Conservation (phyloP, 805 yeast species). For the Saccharomyces paradoxus region DNA sequence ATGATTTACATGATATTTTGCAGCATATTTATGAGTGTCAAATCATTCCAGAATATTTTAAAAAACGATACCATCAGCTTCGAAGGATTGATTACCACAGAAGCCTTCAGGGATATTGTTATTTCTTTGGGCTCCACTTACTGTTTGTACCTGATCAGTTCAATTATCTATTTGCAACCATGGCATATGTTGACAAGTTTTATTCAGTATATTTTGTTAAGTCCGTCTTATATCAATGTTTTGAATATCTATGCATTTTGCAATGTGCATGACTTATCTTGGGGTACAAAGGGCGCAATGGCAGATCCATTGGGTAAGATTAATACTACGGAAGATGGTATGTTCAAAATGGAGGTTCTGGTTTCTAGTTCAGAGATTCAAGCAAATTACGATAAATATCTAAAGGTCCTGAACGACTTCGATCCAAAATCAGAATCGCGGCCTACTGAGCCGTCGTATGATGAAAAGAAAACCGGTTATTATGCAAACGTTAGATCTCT, state of each 20-base stretch:
- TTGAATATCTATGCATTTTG: conserved; percentile 92
- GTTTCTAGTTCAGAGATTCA: conserved; percentile 73
- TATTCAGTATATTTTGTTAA: conserved; percentile 69
- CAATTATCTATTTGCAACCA: conserved; percentile 79
- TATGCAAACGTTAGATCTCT: conserved; percentile 85
- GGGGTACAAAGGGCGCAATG: conserved; percentile 93
- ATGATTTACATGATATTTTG: conserved; percentile 89
- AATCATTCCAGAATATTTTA: conserved; percentile 50
- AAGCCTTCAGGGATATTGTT: conserved; percentile 75
- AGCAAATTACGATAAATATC: conserved; percentile 56
- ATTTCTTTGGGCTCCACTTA: conserved; percentile 85
- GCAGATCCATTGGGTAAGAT: conserved; percentile 74
- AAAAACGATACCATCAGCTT: conserved; percentile 33
- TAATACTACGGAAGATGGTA: conserved; percentile 56
- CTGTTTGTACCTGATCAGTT: conserved; percentile 67
- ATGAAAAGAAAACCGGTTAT: conserved; percentile 63
- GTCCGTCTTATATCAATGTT: conserved; percentile 87
- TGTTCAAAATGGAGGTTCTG: conserved; percentile 63
- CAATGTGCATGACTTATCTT: conserved; percentile 90
- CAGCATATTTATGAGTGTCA: conserved; percentile 69
- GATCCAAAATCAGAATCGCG: conserved; percentile 31
- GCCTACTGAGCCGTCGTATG: conserved; percentile 30
- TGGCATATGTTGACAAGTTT: conserved; percentile 88
- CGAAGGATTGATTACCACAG: conserved; percentile 46
- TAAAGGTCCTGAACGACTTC: conserved; percentile 44